These are phyloP conservation scores for Podospora comata DNA, from an alignment of 495 filamentous ascomycete species.

Conservation along the genomic window DNA sequence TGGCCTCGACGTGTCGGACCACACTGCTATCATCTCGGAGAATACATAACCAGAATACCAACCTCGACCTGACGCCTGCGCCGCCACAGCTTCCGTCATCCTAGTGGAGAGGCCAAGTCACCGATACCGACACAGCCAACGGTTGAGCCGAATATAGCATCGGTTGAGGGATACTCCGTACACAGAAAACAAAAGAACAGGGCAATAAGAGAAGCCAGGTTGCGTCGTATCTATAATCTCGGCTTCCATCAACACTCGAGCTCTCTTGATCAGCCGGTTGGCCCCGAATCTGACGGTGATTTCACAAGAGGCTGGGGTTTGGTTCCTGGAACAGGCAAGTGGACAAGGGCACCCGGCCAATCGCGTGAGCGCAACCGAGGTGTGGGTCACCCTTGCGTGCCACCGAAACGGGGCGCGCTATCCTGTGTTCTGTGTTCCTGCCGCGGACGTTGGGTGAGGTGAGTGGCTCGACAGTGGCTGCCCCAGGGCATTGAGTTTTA, in stretches of 20 bases:
- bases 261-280: slow-evolving; percentile 14
- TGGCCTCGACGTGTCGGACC: background rate
- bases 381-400: slow-evolving; percentile 23
- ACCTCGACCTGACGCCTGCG: background rate
- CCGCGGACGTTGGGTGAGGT: slow-evolving; percentile 9
- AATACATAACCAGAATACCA: background rate
- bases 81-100: slow-evolving; percentile 4
- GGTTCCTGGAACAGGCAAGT: slow-evolving; percentile 23
- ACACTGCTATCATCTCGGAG: background rate
- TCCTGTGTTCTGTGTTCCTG: slow-evolving; percentile 33
- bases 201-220: background rate
- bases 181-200: background rate
- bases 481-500: slow-evolving; percentile 33
- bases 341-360: slow-evolving; percentile 17
- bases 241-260: background rate
- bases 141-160: background rate
- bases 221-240: background rate
- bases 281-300: slow-evolving; percentile 18
- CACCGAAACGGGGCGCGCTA: slow-evolving; percentile 25
- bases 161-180: background rate
- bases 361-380: slow-evolving; percentile 1
- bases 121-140: slow-evolving; percentile 1
- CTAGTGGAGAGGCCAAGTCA: background rate
- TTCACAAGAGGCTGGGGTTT: slow-evolving; percentile 29
- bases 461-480: slow-evolving; percentile 16